Conservation (phyloP, 352 stramenopile genomes). For the Globisporangium sylvaticum region DNA sequence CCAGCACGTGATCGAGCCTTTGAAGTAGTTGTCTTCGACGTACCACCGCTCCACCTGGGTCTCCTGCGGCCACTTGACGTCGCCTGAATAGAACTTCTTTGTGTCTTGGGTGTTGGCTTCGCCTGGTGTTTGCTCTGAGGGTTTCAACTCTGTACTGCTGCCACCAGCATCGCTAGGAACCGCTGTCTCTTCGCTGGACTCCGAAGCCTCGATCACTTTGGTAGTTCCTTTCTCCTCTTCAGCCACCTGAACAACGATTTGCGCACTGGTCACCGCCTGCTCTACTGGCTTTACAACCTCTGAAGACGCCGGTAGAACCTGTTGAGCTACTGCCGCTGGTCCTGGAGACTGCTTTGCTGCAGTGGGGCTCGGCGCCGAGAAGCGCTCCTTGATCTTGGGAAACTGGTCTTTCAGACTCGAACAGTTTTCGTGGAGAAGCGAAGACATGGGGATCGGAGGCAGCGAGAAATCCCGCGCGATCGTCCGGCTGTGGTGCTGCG, state of each 20-base stretch:
- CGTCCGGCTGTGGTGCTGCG: constrained; percentile 26
- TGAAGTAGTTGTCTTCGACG: constrained; percentile 66
- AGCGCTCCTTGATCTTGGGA: constrained; percentile 75
- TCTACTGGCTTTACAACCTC: background rate
- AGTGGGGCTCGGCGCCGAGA: constrained; percentile 27
- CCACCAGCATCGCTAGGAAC: background rate
- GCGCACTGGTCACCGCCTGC: background rate
- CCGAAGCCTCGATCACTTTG: background rate
- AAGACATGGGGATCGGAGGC: constrained; percentile 32
- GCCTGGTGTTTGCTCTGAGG: background rate
- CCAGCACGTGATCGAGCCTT: constrained; percentile 72
- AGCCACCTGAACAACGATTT: background rate
- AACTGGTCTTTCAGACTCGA: constrained; percentile 79
- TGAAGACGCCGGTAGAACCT: background rate
- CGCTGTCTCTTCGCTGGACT: background rate
- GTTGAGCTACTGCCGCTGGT: background rate
- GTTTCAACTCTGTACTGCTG: background rate
- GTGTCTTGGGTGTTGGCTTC: constrained; percentile 20
- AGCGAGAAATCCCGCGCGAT: constrained; percentile 60
- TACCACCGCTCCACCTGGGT: constrained; percentile 67
- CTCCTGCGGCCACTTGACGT: constrained; percentile 38
- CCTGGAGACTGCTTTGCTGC: constrained; percentile 19
- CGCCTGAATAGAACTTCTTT: constrained; percentile 18
- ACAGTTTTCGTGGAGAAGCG: constrained; percentile 55
- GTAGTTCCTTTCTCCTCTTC: background rate